phyloP scores from a whole-genome alignment of 1,139 yeast genomes.

The Saccharomyces hybrid region DNA sequence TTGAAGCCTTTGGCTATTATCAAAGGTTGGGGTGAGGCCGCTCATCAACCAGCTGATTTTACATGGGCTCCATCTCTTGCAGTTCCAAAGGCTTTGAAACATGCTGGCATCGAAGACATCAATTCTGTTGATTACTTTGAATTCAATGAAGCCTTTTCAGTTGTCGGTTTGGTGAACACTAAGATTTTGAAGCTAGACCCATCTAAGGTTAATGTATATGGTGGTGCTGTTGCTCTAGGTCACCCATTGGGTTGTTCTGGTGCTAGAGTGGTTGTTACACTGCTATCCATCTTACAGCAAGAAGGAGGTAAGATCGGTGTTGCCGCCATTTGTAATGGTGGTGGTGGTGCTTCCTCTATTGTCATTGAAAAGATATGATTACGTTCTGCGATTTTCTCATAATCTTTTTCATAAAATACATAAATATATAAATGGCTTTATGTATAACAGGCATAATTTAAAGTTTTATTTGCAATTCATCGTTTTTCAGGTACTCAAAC shows the following conservation, averaged over 20 bases:
- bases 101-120: constrained; percentile 53
- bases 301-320: constrained; percentile 85
- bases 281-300: constrained; percentile 67
- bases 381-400: neutral
- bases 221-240: constrained; percentile 97
- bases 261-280: constrained; percentile 86
- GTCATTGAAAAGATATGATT: constrained; percentile 48
- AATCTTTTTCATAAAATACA: neutral
- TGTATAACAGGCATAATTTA: neutral
- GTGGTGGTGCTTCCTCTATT: constrained; percentile 93
- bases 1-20: constrained; percentile 84
- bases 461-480: neutral
- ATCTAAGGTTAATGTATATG: constrained; percentile 81
- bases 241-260: constrained; percentile 98
- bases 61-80: constrained; percentile 93
- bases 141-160: constrained; percentile 95
- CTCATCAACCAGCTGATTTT: constrained; percentile 86
- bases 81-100: constrained; percentile 89
- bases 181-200: constrained; percentile 59
- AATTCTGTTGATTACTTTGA: constrained; percentile 59
- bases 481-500: neutral
- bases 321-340: constrained; percentile 97
- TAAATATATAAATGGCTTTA: constrained; percentile 4
- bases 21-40: constrained; percentile 97
- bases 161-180: constrained; percentile 87